Base-by-base conservation (phyloP, 2,329 filamentous ascomycete genomes). In the Coniochaeta pulveracea region DNA sequence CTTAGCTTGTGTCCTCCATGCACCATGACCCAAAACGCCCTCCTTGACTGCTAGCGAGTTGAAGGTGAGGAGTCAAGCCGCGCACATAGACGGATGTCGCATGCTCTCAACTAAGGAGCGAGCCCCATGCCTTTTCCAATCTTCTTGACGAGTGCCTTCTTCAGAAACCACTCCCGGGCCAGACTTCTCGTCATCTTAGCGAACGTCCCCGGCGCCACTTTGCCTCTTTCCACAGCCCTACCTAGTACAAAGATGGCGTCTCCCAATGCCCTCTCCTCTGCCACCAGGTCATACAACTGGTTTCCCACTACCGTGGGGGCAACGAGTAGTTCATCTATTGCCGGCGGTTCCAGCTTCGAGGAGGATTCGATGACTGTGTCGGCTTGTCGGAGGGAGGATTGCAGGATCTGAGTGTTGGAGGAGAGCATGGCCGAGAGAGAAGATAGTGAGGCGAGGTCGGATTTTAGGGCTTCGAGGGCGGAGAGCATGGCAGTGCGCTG, bases 251-350 rank as follows among this genome's bases (percentile, higher is more conserved):
- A 93, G 41, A 96, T 76, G 3, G 85, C 82, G 52, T 95, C 89
- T 19, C 80, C 81, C 30, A 93, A 71, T 3, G 83, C 86, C 43
- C 80, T 71, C 58, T 95, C 89, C 51, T 98, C 91, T 2, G 86
- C 85, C 18, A 88, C 84, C 2, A 93, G 65, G 30, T 79, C 77
- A 56, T 96, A 98, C 15, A 98, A 62, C 62, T 98, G 91, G 43
- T 89, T 88, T 1, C 83, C 85, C 4, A 95, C 91, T 2, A 95
- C 80, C 0, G 85, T 95, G 1, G 89, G 86, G 3, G 88, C 85
- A n/a, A 95, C 85, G 3, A 98, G 66, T 21, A 96, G 69, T 39
- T 93, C 86, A 52, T 98, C 91, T 31, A 96, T 80, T 30, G 79
- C 74, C 0, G 88, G 86, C 1, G 78, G 69, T 25, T 69, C 68